A percentile compares a stretch with the other conserved stretches of the same genome.
These are phyloP conservation scores for Leccinum laetum DNA, from an alignment of 1,284 basidiomycete genomes.

Conservation along the genomic window DNA sequence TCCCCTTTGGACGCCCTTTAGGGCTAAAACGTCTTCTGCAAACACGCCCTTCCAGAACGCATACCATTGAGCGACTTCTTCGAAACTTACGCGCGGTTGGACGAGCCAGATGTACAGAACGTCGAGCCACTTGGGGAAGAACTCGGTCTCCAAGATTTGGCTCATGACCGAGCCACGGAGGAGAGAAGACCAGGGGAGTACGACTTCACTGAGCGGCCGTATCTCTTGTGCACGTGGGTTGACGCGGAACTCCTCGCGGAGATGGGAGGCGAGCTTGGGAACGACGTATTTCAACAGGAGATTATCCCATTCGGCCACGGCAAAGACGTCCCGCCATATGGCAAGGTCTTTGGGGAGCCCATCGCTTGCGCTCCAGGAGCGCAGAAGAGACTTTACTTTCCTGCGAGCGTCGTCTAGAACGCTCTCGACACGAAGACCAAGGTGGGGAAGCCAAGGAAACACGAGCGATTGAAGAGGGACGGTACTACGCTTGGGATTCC, in stretches of 20 bases:
- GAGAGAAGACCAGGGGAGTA: conserved; percentile 76
- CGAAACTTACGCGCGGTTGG: conserved; percentile 80
- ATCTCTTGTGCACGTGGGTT: conserved; percentile 91
- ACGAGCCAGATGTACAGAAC: conserved; percentile 91
- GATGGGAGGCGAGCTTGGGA: conserved; percentile 79
- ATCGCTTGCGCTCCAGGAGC: conserved; percentile 77
- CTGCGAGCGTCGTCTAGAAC: conserved; percentile 85
- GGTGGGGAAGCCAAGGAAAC: conserved; percentile 94
- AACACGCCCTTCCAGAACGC: conserved; percentile 87
- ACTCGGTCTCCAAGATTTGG: conserved; percentile 84
- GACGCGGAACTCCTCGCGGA: conserved; percentile 84
- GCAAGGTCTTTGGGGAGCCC: conserved; percentile 73
- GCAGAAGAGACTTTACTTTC: conserved; percentile 79
- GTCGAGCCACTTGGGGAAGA: conserved; percentile 97
- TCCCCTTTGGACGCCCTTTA: conserved; percentile 71
- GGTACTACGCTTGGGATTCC: conserved; percentile 65
- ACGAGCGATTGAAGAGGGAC: conserved; percentile 78
- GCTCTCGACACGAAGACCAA: conserved; percentile 78
- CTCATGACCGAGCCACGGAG: conserved; percentile 77
- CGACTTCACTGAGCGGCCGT: conserved; percentile 68
- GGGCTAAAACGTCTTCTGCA: conserved; percentile 61
- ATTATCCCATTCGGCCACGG: conserved; percentile 84
- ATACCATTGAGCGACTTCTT: conserved; percentile 93
- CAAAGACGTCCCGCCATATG: conserved; percentile 86
- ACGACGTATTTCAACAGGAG: conserved; percentile 90